Evolutionary conservation across 1,139 yeast genomes (phyloP).

Genomic region (Pichia terricola): DNA sequence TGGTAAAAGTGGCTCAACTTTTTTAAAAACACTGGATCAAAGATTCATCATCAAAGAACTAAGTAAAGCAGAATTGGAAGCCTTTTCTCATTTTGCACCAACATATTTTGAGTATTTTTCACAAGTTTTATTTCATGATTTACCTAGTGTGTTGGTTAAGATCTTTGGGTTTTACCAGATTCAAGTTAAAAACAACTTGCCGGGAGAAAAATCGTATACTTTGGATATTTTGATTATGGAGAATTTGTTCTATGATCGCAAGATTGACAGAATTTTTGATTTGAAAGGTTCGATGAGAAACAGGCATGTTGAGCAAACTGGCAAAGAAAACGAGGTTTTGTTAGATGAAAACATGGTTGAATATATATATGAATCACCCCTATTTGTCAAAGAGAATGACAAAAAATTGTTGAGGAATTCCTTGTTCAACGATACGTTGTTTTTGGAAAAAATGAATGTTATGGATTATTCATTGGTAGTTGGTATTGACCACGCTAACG

Average conservation of each 20-base stretch:
- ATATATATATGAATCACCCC: constrained; percentile 90
- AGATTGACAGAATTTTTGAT: constrained; percentile 83
- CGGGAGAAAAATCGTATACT: constrained; percentile 60
- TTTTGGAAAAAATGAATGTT: constrained; percentile 93
- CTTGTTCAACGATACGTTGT: constrained; percentile 88
- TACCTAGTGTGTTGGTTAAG: constrained; percentile 90
- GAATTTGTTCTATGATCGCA: constrained; percentile 77
- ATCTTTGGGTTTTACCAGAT: constrained; percentile 94
- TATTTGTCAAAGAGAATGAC: constrained; percentile 88
- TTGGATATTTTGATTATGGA: constrained; percentile 96
- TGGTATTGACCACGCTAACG: constrained; percentile 70
- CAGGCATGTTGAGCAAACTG: constrained; percentile 93
- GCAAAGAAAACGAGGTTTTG: constrained; percentile 87
- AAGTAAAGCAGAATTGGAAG: constrained; percentile 81
- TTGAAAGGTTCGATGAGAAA: constrained; percentile 97
- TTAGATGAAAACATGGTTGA: constrained; percentile 98
- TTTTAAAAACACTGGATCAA: constrained; percentile 84
- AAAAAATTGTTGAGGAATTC: constrained; percentile 80
- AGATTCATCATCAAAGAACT: constrained; percentile 84
- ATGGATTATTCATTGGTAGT: constrained; percentile 97
- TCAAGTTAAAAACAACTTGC: constrained; percentile 67
- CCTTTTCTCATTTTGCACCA: constrained; percentile 92
- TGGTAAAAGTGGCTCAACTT: constrained; percentile 93
- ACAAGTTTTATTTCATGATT: constrained; percentile 87
- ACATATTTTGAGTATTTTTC: constrained; percentile 94